Conservation (phyloP, 1,284 basidiomycete species). For the Puccinia hordei region DNA sequence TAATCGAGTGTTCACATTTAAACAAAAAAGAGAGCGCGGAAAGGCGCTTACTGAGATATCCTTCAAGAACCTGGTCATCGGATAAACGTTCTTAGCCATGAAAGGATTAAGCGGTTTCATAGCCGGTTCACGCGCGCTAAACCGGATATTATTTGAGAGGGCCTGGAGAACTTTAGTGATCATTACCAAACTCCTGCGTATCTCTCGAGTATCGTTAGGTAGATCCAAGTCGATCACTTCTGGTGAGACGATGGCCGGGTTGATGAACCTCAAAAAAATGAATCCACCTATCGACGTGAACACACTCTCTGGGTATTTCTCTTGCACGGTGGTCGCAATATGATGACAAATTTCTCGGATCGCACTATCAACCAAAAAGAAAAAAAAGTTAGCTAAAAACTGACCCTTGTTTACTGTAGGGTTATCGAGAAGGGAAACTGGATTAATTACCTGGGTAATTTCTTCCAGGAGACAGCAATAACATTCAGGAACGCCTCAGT, state of each 20-base stretch:
- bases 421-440: too few species aligned
- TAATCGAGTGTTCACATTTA: too few species aligned
- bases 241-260: constrained; percentile 80
- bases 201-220: constrained; percentile 66
- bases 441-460: too few species aligned
- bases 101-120: constrained; percentile 80
- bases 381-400: background rate
- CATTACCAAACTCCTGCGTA: constrained; percentile 76
- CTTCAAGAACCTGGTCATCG: constrained; percentile 78
- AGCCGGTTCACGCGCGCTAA: constrained; percentile 77
- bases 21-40: constrained; percentile 3
- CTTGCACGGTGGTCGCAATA: constrained; percentile 75
- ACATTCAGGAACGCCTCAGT: constrained; percentile 75
- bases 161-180: constrained; percentile 90
- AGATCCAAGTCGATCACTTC: constrained; percentile 79
- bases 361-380: constrained; percentile 72
- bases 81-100: constrained; percentile 73
- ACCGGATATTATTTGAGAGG: constrained; percentile 86
- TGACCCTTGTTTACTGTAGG: too few species aligned
- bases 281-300: constrained; percentile 71
- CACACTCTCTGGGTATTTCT: constrained; percentile 59
- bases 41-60: constrained; percentile 72
- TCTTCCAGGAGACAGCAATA: constrained; percentile 71
- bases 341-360: constrained; percentile 84
- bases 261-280: constrained; percentile 75